Base-by-base conservation (phyloP, 2,329 filamentous ascomycete species). In the Aureobasidium sp. region DNA sequence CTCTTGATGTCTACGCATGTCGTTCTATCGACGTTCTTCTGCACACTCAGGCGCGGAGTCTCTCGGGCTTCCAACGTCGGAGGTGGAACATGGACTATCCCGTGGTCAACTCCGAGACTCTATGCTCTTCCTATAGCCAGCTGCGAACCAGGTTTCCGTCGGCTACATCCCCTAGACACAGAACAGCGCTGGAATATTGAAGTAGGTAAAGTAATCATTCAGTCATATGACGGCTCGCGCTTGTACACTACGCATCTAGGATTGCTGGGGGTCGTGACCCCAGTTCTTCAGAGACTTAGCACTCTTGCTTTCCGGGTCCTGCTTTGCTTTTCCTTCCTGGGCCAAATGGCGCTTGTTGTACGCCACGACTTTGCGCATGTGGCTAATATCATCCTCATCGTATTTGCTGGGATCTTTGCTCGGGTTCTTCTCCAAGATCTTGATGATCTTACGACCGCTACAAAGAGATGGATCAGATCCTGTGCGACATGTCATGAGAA, bases 321-420 rank as follows among this genome's bases (percentile, higher is more conserved):
- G 74, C 67, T 87, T 86, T 37, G 77, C 78, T 64, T 78, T 80
- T 62, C 80, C 78, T 70, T 88, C 85, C 67, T 87, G 85, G 0
- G 85, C 85, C 0, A 89, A 74, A 73, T 88, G 85, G 5, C 85
- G 77, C 70, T 88, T 88, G 70, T 82, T 86, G 65, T 87, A 87
- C 0, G 84, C 78, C 0, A 86, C 84, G 0, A 87, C 85, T 65
- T 79, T 81, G n/a, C 70, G 67, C 70, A 71, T 71, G 56, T 72
- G 85, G 52, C 78, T 72, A 22, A 87, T 72, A 60, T 83, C 80
- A 1, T 79, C 76, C 3, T 85, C 78, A 0, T 80, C 79, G 69
- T 88, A 88, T 62, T 80, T 78, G 7, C 78, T 77, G 0, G 79
- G 76, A 8, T 83, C 76, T 66, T 83, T 86, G 9, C 80, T 73